These are phyloP conservation scores for Sporobolus alterniflorus DNA, from an alignment of 202 grass and related monocot species.

Conservation along the genomic window DNA sequence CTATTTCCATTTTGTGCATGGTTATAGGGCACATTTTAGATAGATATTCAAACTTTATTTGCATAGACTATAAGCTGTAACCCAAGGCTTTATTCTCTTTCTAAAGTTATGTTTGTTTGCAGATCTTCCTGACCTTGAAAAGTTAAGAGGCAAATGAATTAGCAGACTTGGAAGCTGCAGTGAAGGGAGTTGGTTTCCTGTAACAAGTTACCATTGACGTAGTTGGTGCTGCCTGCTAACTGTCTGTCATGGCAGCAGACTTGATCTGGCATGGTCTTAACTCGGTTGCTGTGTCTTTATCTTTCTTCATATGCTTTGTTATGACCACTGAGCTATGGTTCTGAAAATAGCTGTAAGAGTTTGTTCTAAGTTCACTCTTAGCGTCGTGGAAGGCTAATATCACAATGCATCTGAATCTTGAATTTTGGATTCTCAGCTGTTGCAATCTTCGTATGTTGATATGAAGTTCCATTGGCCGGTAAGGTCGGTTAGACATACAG, in stretches of 20 bases:
- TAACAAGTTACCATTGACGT: conserved; percentile 34
- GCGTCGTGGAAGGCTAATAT: background rate
- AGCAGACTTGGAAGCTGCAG: conserved; percentile 25
- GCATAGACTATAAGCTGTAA: background rate
- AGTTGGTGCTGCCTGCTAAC: conserved; percentile 20
- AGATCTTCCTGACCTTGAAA: conserved; percentile 99
- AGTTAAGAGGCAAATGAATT: conserved; percentile 79
- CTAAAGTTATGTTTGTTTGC: conserved; percentile 43
- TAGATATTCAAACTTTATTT: background rate
- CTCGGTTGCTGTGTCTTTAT: background rate
- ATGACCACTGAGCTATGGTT: background rate
- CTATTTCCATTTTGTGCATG: background rate
- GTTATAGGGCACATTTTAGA: background rate
- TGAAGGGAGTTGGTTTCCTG: conserved; percentile 21
- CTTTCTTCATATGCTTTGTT: background rate
- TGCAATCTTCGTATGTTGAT: background rate
- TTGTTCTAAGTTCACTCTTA: background rate
- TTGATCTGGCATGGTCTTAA: conserved; percentile 15
- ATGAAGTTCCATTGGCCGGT: background rate
- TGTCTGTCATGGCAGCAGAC: background rate
- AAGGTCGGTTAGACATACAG: background rate
- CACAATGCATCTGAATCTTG: background rate
- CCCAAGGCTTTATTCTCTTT: background rate
- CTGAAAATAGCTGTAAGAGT: conserved; percentile 1
- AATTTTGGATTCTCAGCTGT: background rate